Evolutionary conservation across 1,284 basidiomycete genomes (phyloP), one percentile per base, ranked within the genome.

Genomic region (Pseudozyma sp.): DNA sequence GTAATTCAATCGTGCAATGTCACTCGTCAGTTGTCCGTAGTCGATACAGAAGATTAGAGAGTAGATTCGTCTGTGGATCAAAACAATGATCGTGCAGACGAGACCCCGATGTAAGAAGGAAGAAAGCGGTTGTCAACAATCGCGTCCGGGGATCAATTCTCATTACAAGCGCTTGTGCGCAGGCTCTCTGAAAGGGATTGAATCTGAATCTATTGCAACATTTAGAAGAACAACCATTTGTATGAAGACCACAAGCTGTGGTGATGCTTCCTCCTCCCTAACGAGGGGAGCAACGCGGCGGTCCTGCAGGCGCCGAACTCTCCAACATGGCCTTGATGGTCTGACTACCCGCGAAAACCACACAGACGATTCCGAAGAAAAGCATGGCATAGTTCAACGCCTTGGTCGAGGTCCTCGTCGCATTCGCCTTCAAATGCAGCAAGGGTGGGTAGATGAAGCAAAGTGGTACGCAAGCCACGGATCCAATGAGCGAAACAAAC

Each of bases 401-500:
- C 85, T 92, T 94, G 82, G 92, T 89, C 70, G 84, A 88, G 55
- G 88, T 87, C 0, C 92, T 94, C 61, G 87, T 89, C 3, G 96
- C 93, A 51, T 65, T 69, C 1, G 93, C 94, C 85, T 90, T 93
- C 86, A 95, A 92, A 85, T 98, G 95, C 59, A 99, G 87, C 90
- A 99, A 90, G 1, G 95, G 92, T 5, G 94, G 95, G 83, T 97
- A 97, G 52, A 95, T 91, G 84, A 84, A 97, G 86, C 94, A 97
- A 59, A 98, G 87, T 7, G 96, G 95, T 8, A 97, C 91, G 83
- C 95, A 98, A 60, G 95, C 95, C 80, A 97, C 93, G 79, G 92
- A 92, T 19, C 96, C 96, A 64, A 99, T 90, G 77, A 99, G 90
- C 14, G 93, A 90, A 14, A 99, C 96, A 84, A 98, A 98, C 87